Base-by-base conservation (phyloP, 768 basidiomycete species). In the Suillus fuscotomentosus region DNA sequence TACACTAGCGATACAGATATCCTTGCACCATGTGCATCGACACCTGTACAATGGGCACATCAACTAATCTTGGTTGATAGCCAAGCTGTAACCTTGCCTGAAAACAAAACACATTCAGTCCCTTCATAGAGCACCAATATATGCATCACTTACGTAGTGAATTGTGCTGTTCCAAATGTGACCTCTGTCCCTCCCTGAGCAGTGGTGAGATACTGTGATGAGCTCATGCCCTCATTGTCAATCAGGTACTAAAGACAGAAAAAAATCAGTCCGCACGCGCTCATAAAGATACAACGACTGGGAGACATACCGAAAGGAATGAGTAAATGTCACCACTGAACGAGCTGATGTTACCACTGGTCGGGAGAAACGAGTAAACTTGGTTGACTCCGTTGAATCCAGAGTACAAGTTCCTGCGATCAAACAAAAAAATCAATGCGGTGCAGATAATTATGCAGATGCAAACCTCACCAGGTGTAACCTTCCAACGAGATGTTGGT, bases 101-200 rank as follows among this genome's bases (percentile, higher is more conserved):
- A n/a, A 34, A 20, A 51, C 64, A 39, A 61, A 17, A 31, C 20
- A 8, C 15, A 54, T 39, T 36, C 17, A 51, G 61, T 9, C 20
- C 53, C 34, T 8, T 17, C 24, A 42, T 39, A 50, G 34, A 51
- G 45, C 22, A 27, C 17, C 17, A 5, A 59, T 42, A 59, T 42
- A 2, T 13, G 42, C 17, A 7, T 11, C 38, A 75, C 84, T 70
- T 67, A 88, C 88, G 83, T 84, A 0, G 77, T 81, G 9, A 89
- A 73, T 0, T 78, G 82, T 8, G 84, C 86, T 41, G 79, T 76
- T 22, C 88, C 88, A 15, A 78, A 78, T 0, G 83, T 86, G 14
- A 83, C 83, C 72, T 90, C 89, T 0, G 85, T 86, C 8, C 89
- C 89, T 10, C 80, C 87, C 68, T 90, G 87, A 1, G 81, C 82